These are phyloP conservation scores for Fagopyrum tataricum DNA, from an alignment of 148 eudicot species.

Conservation along the genomic window DNA sequence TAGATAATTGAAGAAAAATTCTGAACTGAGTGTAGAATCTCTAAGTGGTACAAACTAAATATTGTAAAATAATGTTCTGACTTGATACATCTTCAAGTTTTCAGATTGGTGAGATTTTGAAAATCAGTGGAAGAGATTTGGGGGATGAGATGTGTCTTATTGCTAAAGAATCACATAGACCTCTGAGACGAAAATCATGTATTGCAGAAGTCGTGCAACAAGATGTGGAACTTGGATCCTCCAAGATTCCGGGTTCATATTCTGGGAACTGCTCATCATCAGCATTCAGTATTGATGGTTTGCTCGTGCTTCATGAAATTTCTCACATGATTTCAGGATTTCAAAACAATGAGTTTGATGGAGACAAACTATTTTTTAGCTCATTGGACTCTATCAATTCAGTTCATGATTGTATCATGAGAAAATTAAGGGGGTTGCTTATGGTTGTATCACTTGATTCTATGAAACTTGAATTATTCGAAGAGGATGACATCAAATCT, in stretches of 20 bases:
- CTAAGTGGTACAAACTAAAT: background rate
- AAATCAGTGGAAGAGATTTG: conserved; percentile 27
- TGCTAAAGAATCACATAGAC: conserved; percentile 25
- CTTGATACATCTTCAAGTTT: conserved; percentile 28
- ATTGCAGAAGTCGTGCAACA: conserved; percentile 21
- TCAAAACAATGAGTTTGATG: conserved; percentile 39
- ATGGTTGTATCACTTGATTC: conserved; percentile 89
- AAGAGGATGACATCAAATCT: conserved; percentile 34
- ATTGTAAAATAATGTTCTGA: conserved; percentile 18
- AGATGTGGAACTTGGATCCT: conserved; percentile 27
- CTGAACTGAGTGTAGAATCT: background rate
- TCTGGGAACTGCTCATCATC: conserved; percentile 29
- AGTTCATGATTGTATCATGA: conserved; percentile 53
- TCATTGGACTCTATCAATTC: conserved; percentile 56
- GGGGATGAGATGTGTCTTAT: conserved; percentile 34
- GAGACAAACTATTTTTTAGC: conserved; percentile 63
- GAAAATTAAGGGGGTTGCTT: conserved; percentile 73
- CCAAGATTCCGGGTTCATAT: conserved; percentile 19
- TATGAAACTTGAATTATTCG: conserved; percentile 78
- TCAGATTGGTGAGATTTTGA: conserved; percentile 65
- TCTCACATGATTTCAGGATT: conserved; percentile 32
- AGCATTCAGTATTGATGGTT: conserved; percentile 26
- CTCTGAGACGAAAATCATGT: conserved; percentile 20
- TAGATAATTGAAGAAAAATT: background rate
- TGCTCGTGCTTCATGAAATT: conserved; percentile 71